Conservation (phyloP, 2,329 filamentous ascomycete species). For the Aspergillus sp. region DNA sequence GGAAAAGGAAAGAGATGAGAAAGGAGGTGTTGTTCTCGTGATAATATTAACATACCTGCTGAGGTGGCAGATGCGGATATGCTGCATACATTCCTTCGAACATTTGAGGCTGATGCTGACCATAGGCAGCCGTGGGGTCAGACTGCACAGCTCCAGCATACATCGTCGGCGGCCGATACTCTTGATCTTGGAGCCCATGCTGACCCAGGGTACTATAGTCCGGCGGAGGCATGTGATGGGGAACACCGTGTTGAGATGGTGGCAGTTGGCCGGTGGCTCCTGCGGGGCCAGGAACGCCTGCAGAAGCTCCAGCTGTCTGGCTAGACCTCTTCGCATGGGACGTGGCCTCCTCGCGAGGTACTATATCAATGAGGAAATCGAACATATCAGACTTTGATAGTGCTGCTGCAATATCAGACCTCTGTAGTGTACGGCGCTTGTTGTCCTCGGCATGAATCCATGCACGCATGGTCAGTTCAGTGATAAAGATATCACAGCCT, state of each 20-base stretch:
- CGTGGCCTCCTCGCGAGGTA: constrained; percentile 89
- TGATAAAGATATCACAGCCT: constrained; percentile 98
- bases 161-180: constrained; percentile 80
- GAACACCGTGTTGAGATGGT: constrained; percentile 50
- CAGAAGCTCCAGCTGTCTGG: constrained; percentile 50
- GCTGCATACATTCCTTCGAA: constrained; percentile 81
- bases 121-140: constrained; percentile 70
- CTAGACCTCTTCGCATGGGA: constrained; percentile 77
- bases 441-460: constrained; percentile 99
- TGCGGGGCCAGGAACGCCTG: constrained; percentile 45
- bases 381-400: constrained; percentile 99
- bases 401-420: constrained; percentile 94
- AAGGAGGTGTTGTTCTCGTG: not conserved
- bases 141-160: constrained; percentile 78
- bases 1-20: not conserved
- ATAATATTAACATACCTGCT: constrained; percentile 63
- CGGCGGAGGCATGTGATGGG: constrained; percentile 58
- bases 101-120: constrained; percentile 73
- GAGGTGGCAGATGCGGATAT: constrained; percentile 76
- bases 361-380: constrained; percentile 98
- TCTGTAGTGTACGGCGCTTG: constrained; percentile 90
- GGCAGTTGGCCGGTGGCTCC: constrained; percentile 42
- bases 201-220: constrained; percentile 61
- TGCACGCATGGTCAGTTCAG: constrained; percentile 96
- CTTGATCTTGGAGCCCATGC: constrained; percentile 69